Percentiles rank a stretch among this genome's conserved stretches.
These are phyloP conservation scores for Danielozyma ontarioensis DNA, from an alignment of 805 yeast species.

Conservation along the genomic window DNA sequence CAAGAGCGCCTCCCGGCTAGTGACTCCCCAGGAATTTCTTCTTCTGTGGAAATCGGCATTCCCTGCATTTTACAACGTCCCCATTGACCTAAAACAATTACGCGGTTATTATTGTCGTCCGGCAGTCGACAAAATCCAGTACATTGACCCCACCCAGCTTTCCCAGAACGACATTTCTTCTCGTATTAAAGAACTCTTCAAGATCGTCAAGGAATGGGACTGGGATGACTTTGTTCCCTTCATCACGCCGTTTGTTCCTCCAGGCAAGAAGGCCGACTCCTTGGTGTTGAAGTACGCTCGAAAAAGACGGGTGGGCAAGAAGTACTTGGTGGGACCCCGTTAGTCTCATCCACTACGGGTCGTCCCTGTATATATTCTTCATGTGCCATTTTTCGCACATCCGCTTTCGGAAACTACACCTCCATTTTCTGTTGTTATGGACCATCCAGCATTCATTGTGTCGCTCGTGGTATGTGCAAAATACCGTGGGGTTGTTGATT, in stretches of 20 bases:
- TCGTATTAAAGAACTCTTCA: slow-evolving; percentile 29
- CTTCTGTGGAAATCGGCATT: slow-evolving; percentile 58
- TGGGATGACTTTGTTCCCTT: slow-evolving; percentile 36
- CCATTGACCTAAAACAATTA: slow-evolving; percentile 50
- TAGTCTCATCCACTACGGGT: slow-evolving; percentile 5
- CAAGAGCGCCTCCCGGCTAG: slow-evolving; percentile 9
- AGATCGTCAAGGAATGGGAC: slow-evolving; percentile 29
- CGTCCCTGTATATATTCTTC: slow-evolving; percentile 1
- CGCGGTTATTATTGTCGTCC: slow-evolving; percentile 54
- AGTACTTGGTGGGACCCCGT: slow-evolving; percentile 20
- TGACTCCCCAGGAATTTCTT: slow-evolving; percentile 48
- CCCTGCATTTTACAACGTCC: slow-evolving; percentile 59
- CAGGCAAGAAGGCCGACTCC: slow-evolving; percentile 32
- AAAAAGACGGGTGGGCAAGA: slow-evolving; percentile 30
- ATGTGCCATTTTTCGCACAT: no score
- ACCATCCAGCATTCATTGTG: slow-evolving; percentile 21
- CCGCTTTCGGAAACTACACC: no score
- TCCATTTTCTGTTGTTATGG: no score
- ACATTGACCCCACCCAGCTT: slow-evolving; percentile 45
- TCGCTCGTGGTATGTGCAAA: slow-evolving; percentile 27
- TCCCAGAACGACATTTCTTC: slow-evolving; percentile 31
- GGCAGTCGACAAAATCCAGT: slow-evolving; percentile 41
- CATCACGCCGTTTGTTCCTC: slow-evolving; percentile 24
- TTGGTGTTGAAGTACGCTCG: slow-evolving; percentile 33
- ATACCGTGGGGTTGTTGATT: background rate